phyloP scores from a whole-genome alignment of 768 basidiomycete genomes.

The Mycena floridula region DNA sequence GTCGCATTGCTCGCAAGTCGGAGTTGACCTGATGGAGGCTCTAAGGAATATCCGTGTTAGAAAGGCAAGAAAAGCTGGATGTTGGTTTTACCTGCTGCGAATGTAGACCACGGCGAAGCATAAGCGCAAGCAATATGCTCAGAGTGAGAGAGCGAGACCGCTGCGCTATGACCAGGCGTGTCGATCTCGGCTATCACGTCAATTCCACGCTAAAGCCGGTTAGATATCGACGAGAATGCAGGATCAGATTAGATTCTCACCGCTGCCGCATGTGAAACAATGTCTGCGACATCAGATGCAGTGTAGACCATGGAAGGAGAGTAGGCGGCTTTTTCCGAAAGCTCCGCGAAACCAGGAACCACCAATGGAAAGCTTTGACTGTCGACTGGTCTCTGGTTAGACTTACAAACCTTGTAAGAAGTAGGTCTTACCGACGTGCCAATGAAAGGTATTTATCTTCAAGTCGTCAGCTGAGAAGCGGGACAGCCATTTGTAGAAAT shows the following conservation, averaged over 20 bases:
- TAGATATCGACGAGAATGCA: neutral
- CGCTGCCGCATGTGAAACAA: constrained; percentile 65
- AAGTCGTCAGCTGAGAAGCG: neutral
- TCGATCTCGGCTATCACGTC: constrained; percentile 79
- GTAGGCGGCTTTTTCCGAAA: constrained; percentile 67
- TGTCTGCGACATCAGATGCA: constrained; percentile 44
- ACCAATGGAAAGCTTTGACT: constrained; percentile 76
- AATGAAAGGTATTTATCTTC: constrained; percentile 73
- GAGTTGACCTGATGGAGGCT: constrained; percentile 82
- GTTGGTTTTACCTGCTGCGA: constrained; percentile 45
- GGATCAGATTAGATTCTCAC: constrained; percentile 32
- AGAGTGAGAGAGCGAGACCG: constrained; percentile 59
- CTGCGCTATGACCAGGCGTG: constrained; percentile 75
- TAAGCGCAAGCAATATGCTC: constrained; percentile 67
- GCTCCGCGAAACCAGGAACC: constrained; percentile 51
- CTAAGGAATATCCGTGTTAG: no score
- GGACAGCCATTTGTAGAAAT: constrained; percentile 8
- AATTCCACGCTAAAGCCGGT: constrained; percentile 49
- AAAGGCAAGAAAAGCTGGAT: no score
- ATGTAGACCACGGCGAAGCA: constrained; percentile 50
- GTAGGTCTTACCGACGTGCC: no score
- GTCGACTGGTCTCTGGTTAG: no score
- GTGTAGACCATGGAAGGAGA: constrained; percentile 48
- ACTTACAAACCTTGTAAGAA: no score
- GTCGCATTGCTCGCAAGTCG: constrained; percentile 60